Evolutionary conservation across 163 green algal species (phyloP).

Genomic region (Chlorella variabilis): DNA sequence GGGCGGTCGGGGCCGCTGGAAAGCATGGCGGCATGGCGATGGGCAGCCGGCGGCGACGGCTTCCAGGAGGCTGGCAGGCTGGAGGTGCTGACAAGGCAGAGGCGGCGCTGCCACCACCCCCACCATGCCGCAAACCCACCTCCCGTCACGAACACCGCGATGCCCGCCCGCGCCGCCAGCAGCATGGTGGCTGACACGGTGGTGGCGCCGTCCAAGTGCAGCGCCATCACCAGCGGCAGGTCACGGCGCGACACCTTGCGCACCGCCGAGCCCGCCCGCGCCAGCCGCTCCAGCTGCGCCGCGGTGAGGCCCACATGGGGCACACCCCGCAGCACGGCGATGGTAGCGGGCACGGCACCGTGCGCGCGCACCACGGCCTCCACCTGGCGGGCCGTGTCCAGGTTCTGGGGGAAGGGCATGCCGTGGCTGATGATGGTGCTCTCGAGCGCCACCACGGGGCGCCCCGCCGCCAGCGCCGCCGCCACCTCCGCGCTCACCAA

Average conservation of each 20-base stretch:
- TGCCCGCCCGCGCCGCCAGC: slow-evolving; percentile 84
- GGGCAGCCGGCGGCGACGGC: neutral
- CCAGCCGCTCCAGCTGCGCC: slow-evolving; percentile 76
- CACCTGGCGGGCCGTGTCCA: slow-evolving; percentile 83
- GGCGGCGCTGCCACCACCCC: neutral
- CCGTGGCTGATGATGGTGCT: slow-evolving; percentile 67
- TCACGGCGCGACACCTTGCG: slow-evolving; percentile 84
- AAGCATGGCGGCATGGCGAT: too few relatives aligned
- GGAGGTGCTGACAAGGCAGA: neutral
- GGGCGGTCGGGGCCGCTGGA: too few relatives aligned
- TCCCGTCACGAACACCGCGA: slow-evolving; percentile 87
- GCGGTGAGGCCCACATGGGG: slow-evolving; percentile 73
- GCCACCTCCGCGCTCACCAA: slow-evolving; percentile 70
- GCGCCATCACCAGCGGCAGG: slow-evolving; percentile 73
- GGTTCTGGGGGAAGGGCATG: slow-evolving; percentile 93
- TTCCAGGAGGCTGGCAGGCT: neutral
- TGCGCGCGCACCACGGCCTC: slow-evolving; percentile 69
- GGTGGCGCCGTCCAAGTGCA: slow-evolving; percentile 83
- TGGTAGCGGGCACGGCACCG: slow-evolving; percentile 92
- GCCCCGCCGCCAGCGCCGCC: slow-evolving; percentile 63
- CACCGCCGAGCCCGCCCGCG: slow-evolving; percentile 50
- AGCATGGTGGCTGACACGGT: slow-evolving; percentile 97
- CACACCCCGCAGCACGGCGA: slow-evolving; percentile 92
- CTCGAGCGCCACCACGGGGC: slow-evolving; percentile 67
- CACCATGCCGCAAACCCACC: too few relatives aligned